A percentile compares a stretch with the other conserved stretches of the same genome.
Evolutionary conservation across 2,329 filamentous ascomycete genomes (phyloP).

Genomic region (Claviceps maximensis): DNA sequence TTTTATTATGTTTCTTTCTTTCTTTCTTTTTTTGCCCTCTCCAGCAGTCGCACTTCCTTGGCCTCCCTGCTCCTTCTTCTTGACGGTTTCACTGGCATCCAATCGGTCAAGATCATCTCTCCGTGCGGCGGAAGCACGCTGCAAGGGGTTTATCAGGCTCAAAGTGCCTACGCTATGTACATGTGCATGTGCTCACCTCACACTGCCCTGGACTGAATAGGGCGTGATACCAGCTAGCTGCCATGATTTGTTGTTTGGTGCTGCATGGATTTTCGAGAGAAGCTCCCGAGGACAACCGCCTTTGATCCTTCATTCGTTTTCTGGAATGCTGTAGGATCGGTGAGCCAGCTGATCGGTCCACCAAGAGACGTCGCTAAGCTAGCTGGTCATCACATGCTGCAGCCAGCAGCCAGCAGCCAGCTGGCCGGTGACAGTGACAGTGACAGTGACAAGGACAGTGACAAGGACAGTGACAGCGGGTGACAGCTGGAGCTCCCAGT

Average conservation of each 20-base stretch:
- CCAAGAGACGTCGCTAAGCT: too few species aligned
- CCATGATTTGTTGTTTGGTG: not conserved
- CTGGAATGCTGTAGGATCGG: not conserved
- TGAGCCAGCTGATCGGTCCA: not conserved
- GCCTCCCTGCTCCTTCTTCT: not conserved
- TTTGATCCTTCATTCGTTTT: not conserved
- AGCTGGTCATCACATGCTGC: not conserved
- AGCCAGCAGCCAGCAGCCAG: not conserved
- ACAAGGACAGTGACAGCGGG: too few species aligned
- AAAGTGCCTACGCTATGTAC: not conserved
- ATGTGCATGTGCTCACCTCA: not conserved
- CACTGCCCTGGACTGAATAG: not conserved
- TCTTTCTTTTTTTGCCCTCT: not conserved
- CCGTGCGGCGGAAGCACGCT: not conserved
- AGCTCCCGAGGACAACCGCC: too few species aligned
- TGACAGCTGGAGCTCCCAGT: not conserved
- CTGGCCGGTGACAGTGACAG: not conserved
- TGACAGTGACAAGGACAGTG: too few species aligned
- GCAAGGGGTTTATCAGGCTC: not conserved
- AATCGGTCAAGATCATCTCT: not conserved
- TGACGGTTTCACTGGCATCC: not conserved
- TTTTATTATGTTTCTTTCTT: too few species aligned
- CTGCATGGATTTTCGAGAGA: too few species aligned
- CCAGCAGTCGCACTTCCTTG: not conserved
- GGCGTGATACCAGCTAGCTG: not conserved